Evolutionary conservation across 257 asterid genomes (phyloP), one percentile per base, ranked within the genome.

Genomic region (Solanum sejunctum): DNA sequence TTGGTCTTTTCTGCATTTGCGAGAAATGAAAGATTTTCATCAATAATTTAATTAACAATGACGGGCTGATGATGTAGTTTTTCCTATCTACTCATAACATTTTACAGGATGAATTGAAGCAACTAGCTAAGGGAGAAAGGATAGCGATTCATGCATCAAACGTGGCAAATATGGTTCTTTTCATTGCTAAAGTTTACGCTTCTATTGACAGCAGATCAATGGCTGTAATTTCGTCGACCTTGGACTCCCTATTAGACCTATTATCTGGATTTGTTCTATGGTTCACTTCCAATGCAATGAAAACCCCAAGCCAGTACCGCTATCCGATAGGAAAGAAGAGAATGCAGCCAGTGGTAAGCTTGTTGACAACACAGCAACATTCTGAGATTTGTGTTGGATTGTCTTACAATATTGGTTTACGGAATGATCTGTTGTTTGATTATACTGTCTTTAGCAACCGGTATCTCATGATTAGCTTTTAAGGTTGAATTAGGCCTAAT

Each of bases 321-420:
- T 96, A 96, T 79, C 99, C 99, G 16, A 94, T 96, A 52, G 98
- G 98, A 85, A 94, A 96, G 93, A 91, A 88, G 84, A 89, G 99
- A 86, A 96, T 96, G 99, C 99, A 96, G 78, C 98, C 98, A 10
- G 99, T 96, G 92, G 98, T 94, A 89, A 89, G 92, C 78, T 82
- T 83, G 73, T 8, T 21, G 28, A 8, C 12, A 21, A 52, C 52
- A 12, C n/a, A 17, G 57, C 49, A 43, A 20, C 18, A 45, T 72
- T 72, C 58, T 70, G 47, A 32, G 47, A 67, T 32, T 28, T 39
- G 36, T 69, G 77, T 69, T 36, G 23, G 23, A 69, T 69, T 36
- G 45, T 28, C 73, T 13, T 36, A 23, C 8, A 3, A 58, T 26
- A 36, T 17, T 69, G 12, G 77, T 16, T 17, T 67, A 32, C 15